A percentile compares a stretch with the other conserved stretches of the same genome.
phyloP scores from a whole-genome alignment of 2,329 filamentous ascomycete genomes.

The Aspergillus pseudoviridinutans region DNA sequence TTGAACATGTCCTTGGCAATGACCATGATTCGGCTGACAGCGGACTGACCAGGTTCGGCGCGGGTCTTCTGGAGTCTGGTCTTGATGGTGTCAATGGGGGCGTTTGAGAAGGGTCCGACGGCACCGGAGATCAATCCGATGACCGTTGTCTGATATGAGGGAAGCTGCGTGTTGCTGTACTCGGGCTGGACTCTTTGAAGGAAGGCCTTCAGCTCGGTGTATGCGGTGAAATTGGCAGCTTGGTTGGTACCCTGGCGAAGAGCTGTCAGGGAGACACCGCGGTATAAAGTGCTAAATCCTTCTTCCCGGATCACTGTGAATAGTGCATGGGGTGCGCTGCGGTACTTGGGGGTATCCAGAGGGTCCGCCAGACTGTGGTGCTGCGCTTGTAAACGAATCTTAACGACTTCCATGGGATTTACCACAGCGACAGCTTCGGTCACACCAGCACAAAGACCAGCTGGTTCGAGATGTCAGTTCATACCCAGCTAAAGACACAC shows the following conservation, averaged over 20 bases:
- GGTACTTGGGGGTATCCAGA: conserved; percentile 93
- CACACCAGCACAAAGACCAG: conserved; percentile 86
- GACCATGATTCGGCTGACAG: conserved; percentile 68
- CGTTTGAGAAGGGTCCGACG: conserved; percentile 93
- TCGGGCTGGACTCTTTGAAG: conserved; percentile 71
- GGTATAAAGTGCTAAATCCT: conserved; percentile 80
- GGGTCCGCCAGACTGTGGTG: conserved; percentile 98
- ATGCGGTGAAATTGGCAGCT: conserved; percentile 97
- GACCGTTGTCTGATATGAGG: conserved; percentile 82
- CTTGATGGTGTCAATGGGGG: conserved; percentile 99
- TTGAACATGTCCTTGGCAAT: conserved; percentile 86
- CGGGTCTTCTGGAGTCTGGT: conserved; percentile 89
- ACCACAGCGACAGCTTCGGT: conserved; percentile 96
- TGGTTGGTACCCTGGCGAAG: conserved; percentile 95
- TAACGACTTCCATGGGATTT: conserved; percentile 98
- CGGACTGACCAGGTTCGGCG: conserved; percentile 74
- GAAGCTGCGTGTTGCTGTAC: conserved; percentile 62
- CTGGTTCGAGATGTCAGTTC: conserved; percentile 37
- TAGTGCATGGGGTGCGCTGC: conserved; percentile 76
- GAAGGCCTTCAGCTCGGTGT: conserved; percentile 82
- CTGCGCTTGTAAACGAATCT: conserved; percentile 96
- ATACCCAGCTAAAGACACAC: not conserved
- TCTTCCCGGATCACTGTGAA: conserved; percentile 94
- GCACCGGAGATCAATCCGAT: conserved; percentile 90
- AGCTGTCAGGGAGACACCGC: conserved; percentile 89